Evolutionary conservation across 768 basidiomycete species (phyloP).

Genomic region (Glaciozyma antarctica): DNA sequence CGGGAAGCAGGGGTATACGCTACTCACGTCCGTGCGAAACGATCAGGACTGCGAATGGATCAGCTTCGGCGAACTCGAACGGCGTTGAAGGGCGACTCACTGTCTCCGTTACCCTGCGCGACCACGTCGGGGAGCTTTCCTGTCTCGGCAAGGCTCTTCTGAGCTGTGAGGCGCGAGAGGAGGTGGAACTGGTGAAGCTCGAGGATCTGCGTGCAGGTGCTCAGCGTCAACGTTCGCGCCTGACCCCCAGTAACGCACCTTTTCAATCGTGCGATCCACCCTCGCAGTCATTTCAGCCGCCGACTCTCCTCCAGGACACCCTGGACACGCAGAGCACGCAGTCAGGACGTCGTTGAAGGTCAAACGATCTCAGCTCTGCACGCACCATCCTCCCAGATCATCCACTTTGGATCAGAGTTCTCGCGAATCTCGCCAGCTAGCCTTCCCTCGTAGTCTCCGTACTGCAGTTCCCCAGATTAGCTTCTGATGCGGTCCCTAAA

Average conservation of each 20-base stretch:
- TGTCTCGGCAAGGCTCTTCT: slow-evolving; percentile 52
- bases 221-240: too few relatives aligned
- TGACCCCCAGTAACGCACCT: slow-evolving; percentile 43
- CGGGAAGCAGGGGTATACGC: background rate
- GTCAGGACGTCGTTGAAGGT: slow-evolving; percentile 14
- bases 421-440: slow-evolving; percentile 11
- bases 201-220: too few relatives aligned
- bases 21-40: slow-evolving; percentile 60
- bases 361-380: background rate
- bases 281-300: slow-evolving; percentile 66
- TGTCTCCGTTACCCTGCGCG: background rate
- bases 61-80: slow-evolving; percentile 58
- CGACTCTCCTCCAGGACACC: slow-evolving; percentile 78
- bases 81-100: slow-evolving; percentile 40
- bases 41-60: slow-evolving; percentile 68
- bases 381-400: slow-evolving; percentile 65
- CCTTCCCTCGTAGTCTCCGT: slow-evolving; percentile 45
- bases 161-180: too few relatives aligned
- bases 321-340: background rate
- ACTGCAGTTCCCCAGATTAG: slow-evolving; percentile 35
- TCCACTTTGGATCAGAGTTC: slow-evolving; percentile 49
- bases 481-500: too few relatives aligned
- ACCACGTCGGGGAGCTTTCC: slow-evolving; percentile 46
- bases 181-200: too few relatives aligned
- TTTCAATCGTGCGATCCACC: slow-evolving; percentile 64